Conservation (phyloP, 2,329 filamentous ascomycete genomes). For the Arthrobotrys entomopaga region DNA sequence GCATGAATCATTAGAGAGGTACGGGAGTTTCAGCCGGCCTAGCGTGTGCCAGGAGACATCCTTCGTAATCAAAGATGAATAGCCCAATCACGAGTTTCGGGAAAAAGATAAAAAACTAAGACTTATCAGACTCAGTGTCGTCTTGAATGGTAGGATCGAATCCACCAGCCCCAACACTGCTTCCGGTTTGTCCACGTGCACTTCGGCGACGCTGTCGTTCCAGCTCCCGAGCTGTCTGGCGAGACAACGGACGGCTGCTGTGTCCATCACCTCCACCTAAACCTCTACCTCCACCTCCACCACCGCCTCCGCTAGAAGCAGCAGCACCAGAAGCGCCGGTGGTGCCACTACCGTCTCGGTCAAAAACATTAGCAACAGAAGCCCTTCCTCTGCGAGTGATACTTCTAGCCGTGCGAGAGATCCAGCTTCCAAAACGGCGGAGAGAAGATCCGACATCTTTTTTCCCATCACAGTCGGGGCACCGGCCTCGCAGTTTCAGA, state of each 20-base stretch:
- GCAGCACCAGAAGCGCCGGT: neutral
- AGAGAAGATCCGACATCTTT: constrained; percentile 16
- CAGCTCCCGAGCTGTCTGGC: neutral
- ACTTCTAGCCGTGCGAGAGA: constrained; percentile 21
- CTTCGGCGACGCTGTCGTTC: constrained; percentile 8
- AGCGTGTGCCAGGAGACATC: too few species aligned
- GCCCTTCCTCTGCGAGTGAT: constrained; percentile 19
- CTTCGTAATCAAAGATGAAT: too few species aligned
- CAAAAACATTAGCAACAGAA: constrained; percentile 5
- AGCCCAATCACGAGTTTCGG: neutral
- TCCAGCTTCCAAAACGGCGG: constrained; percentile 21
- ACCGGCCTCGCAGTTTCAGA: neutral
- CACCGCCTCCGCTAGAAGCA: neutral
- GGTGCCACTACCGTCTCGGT: neutral
- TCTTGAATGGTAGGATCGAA: constrained; percentile 38
- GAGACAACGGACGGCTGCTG: constrained; percentile 3
- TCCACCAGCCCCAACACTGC: constrained; percentile 47
- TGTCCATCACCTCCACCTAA: constrained; percentile 5
- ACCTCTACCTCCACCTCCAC: constrained; percentile 1
- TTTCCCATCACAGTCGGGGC: neutral
- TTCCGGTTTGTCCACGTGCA: constrained; percentile 35
- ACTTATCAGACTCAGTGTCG: constrained; percentile 45
- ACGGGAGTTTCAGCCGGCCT: too few species aligned
- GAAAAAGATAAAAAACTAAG: constrained; percentile 6
- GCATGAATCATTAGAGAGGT: too few species aligned